Evolutionary conservation across 805 yeast species (phyloP).

Genomic region (Lipomyces japonicus): DNA sequence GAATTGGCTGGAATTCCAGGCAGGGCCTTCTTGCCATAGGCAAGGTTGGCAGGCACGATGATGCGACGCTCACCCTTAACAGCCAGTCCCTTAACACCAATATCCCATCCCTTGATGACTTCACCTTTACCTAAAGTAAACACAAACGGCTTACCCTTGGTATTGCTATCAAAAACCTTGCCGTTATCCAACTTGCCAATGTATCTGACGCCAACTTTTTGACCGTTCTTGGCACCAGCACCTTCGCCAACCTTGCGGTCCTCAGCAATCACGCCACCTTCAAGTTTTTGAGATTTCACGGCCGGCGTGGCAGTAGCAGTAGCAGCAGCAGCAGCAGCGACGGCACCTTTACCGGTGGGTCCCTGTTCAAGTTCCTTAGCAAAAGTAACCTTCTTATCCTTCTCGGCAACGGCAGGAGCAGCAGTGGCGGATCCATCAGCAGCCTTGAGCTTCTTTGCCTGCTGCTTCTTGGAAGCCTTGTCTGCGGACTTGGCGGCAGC

Average conservation of each 20-base stretch:
- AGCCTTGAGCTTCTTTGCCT: slow-evolving; percentile 29
- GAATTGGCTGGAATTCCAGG: slow-evolving; percentile 99
- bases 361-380: slow-evolving; percentile 91
- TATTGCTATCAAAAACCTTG: slow-evolving; percentile 93
- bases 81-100: slow-evolving; percentile 98
- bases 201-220: slow-evolving; percentile 93
- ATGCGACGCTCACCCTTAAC: slow-evolving; percentile 99
- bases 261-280: slow-evolving; percentile 91
- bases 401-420: slow-evolving; percentile 38
- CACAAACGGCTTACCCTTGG: slow-evolving; percentile 91
- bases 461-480: slow-evolving; percentile 26
- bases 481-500: slow-evolving; percentile 1
- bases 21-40: slow-evolving; percentile 87
- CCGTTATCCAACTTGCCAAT: slow-evolving; percentile 97
- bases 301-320: slow-evolving; percentile 38
- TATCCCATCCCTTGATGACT: slow-evolving; percentile 97
- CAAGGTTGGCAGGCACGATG: slow-evolving; percentile 91
- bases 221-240: slow-evolving; percentile 78
- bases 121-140: slow-evolving; percentile 95
- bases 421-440: slow-evolving; percentile 24
- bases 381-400: slow-evolving; percentile 81
- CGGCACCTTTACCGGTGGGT: slow-evolving; percentile 50
- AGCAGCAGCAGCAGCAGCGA: slow-evolving; percentile 32
- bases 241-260: slow-evolving; percentile 91
- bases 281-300: slow-evolving; percentile 60